Base-by-base conservation (phyloP, 495 filamentous ascomycete species). In the Talaromyces adpressus region DNA sequence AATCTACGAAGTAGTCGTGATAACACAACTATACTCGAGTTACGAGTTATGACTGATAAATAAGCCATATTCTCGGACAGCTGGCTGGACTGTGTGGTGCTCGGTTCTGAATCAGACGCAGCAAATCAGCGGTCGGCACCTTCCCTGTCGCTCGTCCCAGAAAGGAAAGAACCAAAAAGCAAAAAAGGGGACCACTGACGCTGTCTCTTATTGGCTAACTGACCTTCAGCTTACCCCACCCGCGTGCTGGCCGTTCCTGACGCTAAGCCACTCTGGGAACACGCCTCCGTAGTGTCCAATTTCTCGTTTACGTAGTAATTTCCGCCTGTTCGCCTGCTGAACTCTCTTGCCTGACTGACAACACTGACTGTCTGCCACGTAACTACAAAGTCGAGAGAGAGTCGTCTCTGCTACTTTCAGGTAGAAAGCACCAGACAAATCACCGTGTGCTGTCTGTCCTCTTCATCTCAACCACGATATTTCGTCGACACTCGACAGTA, bases 231-330 rank as follows among this genome's bases (percentile, higher is more conserved):
- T 0, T 14, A 16, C 36, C 58, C 58, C 29, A 22, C 9, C n/a
- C 18, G 58, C 58, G 32, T n/a, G 58, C 34, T 36, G 34, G 2
- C 23, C 16, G 58, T 60, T 41, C 58, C 58, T 60, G 58, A 41
- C 58, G 58, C 58, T 60, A 60, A 36, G 18, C 58, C 58, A 11
- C 20, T 45, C 39, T 60, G 36, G 58, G 57, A 41, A 8, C 6
- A 5, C 2, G n/a, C n/a, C 27, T 27, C 27, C 27, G 27, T 27
- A 27, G 27, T 27, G 27, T 27, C 27, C 32, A 29, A 9, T 36
- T 45, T 3, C 34, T 20, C 11, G 3, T 25, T 27, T 49, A n/a
- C n/a, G n/a, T n/a, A n/a, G n/a, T n/a, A 22, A 60, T 60, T 60
- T 60, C 58, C 58, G 58, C 58, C 34, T 9, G n/a, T 60, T 39